phyloP scores from a whole-genome alignment of 1,139 yeast genomes.

The Blastobotrys petasosporus region DNA sequence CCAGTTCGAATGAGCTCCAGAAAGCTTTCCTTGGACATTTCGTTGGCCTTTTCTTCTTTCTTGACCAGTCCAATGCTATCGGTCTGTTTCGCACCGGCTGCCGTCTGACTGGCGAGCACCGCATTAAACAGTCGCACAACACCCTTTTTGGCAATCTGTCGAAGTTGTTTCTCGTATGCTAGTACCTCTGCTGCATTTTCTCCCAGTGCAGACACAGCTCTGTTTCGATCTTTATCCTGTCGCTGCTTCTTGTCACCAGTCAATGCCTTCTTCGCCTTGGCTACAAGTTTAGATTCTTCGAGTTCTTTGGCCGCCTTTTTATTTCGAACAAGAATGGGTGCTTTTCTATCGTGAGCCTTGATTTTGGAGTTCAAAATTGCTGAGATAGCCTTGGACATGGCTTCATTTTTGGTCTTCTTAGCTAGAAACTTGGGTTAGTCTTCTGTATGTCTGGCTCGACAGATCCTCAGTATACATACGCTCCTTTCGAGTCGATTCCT shows the following conservation, averaged over 20 bases:
- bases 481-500: constrained; percentile 26
- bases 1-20: constrained; percentile 74
- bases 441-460: not conserved
- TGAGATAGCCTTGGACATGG: constrained; percentile 74
- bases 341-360: constrained; percentile 81
- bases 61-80: constrained; percentile 28
- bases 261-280: constrained; percentile 70
- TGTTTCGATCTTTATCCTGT: constrained; percentile 63
- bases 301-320: constrained; percentile 59
- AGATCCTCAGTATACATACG: constrained; percentile 27
- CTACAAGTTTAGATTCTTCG: constrained; percentile 76
- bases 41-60: constrained; percentile 60
- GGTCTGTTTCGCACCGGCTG: constrained; percentile 37
- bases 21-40: constrained; percentile 83
- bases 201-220: constrained; percentile 58
- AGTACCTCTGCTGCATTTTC: constrained; percentile 45
- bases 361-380: constrained; percentile 81
- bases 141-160: constrained; percentile 89
- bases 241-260: constrained; percentile 64
- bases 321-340: constrained; percentile 81
- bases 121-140: constrained; percentile 91
- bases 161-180: constrained; percentile 65
- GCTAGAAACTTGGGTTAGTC: not conserved
- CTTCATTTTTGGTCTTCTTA: constrained; percentile 46
- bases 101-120: constrained; percentile 67